These are phyloP conservation scores for Rhodotorula sp. DNA, from an alignment of 1,284 basidiomycete genomes.

Conservation along the genomic window DNA sequence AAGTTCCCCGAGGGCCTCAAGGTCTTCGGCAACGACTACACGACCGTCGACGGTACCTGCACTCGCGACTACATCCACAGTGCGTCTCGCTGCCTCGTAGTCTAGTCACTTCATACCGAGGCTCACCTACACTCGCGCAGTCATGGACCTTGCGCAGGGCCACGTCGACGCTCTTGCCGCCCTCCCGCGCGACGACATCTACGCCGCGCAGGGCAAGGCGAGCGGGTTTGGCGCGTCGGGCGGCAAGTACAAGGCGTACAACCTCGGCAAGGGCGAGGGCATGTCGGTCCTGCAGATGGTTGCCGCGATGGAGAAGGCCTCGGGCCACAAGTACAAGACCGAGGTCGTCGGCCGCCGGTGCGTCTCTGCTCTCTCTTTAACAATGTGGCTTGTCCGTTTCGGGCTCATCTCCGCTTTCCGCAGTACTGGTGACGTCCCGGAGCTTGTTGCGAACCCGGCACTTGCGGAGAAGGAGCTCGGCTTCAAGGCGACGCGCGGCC, in stretches of 20 bases:
- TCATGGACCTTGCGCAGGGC: slow-evolving; percentile 90
- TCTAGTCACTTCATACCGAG: no score
- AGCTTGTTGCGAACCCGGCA: slow-evolving; percentile 89
- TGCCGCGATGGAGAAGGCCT: slow-evolving; percentile 90
- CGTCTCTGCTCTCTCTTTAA: background rate
- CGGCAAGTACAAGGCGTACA: slow-evolving; percentile 84
- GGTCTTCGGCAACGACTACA: slow-evolving; percentile 98
- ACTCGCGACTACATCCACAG: slow-evolving; percentile 94
- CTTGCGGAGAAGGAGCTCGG: slow-evolving; percentile 92
- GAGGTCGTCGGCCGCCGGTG: slow-evolving; percentile 86
- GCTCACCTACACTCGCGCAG: slow-evolving; percentile 43
- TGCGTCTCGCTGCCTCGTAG: slow-evolving; percentile 10
- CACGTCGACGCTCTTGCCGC: slow-evolving; percentile 92
- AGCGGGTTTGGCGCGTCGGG: slow-evolving; percentile 52
- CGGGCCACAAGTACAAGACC: slow-evolving; percentile 83
- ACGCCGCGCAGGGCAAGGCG: slow-evolving; percentile 51
- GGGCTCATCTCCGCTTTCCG: slow-evolving; percentile 47
- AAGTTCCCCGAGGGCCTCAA: slow-evolving; percentile 78
- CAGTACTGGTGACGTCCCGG: slow-evolving; percentile 88
- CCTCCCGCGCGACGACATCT: slow-evolving; percentile 64
- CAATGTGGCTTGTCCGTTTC: background rate
- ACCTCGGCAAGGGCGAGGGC: slow-evolving; percentile 90
- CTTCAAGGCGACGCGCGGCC: slow-evolving; percentile 77
- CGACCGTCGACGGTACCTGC: slow-evolving; percentile 93
- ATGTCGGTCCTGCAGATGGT: slow-evolving; percentile 92